Base-by-base conservation (phyloP, 73 alveolate species). In the Urostyla sp. region DNA sequence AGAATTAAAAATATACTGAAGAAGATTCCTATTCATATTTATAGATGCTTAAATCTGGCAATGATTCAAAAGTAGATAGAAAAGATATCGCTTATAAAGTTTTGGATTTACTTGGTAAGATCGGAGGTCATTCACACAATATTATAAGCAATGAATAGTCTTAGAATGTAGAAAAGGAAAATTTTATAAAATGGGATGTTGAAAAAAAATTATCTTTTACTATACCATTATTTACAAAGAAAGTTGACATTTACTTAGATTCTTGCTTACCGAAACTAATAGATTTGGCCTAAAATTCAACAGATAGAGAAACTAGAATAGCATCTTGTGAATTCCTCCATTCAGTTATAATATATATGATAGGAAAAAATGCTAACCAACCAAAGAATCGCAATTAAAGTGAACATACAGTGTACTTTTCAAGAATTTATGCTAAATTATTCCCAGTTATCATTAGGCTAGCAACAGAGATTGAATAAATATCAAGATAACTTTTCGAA, bases 241-340 rank as follows among this genome's bases (percentile, higher is more conserved):
- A 91, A 58, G 83, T 95, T 40, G 95, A 91, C 40, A 92, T 91
- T 43, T 88, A 45, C 88, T 88, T 91, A 69, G 97, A 91, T 55
- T 61, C 79, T 46, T 73, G 88, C 50, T 85, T 97, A 32, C 96
- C 98, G 37, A 92, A 94, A 72, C 84, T 97, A 44, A 88, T 97
- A 34, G 97, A 95, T 72, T 76, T 95, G 63, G 90, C 97, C 40
- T 83, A 87, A 44, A 79, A 93, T 52, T 87, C 97, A 24, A 90
- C 92, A 60, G 94, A 93, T 53, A 90, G 91, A 80, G 98, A 95
- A 59, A 82, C 87, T 46, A 94, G 90, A 75, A 90, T 94, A 49
- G 93, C 88, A 23, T 92, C 99, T 59, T 94, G 99, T 26, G 99
- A 97, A 77, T 72, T 96, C 56, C 60, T 97, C 51, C 98, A 97